These are phyloP conservation scores for Podospora tetraspora DNA, from an alignment of 495 filamentous ascomycete genomes.

Conservation along the genomic window DNA sequence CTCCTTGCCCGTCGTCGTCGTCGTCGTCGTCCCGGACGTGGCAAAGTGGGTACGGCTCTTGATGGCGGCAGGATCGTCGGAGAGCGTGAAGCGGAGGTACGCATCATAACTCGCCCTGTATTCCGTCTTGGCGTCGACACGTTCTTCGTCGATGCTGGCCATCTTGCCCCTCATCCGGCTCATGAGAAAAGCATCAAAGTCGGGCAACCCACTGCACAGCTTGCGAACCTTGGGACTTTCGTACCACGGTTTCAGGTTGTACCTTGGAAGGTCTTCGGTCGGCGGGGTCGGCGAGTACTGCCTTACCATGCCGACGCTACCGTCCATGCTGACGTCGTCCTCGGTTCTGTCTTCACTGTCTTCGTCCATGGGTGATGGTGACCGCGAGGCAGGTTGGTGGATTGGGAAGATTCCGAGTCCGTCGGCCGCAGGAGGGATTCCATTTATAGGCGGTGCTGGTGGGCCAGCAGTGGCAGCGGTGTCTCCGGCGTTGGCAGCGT, in stretches of 20 bases:
- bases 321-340: constrained; percentile 53
- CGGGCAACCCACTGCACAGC: constrained; percentile 24
- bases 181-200: constrained; percentile 33
- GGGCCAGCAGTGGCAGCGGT: constrained; percentile 40
- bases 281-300: constrained; percentile 47
- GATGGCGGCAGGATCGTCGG: constrained; percentile 44
- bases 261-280: constrained; percentile 41
- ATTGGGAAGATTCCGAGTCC: constrained; percentile 12
- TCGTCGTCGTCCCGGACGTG: constrained; percentile 16
- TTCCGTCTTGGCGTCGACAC: constrained; percentile 26
- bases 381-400: constrained; percentile 6
- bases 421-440: constrained; percentile 3
- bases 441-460: constrained; percentile 36
- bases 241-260: constrained; percentile 38
- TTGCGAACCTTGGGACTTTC: constrained; percentile 35
- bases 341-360: constrained; percentile 55
- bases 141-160: constrained; percentile 19
- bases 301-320: constrained; percentile 43
- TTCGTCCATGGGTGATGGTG: constrained; percentile 24
- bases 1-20: constrained; percentile 22
- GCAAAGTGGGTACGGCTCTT: constrained; percentile 43
- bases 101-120: constrained; percentile 42
- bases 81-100: constrained; percentile 46
- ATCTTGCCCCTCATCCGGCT: constrained; percentile 24
- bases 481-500: constrained; percentile 38